These are phyloP conservation scores for Cryoendolithus antarcticus DNA, from an alignment of 2,329 filamentous ascomycete species.

Conservation along the genomic window DNA sequence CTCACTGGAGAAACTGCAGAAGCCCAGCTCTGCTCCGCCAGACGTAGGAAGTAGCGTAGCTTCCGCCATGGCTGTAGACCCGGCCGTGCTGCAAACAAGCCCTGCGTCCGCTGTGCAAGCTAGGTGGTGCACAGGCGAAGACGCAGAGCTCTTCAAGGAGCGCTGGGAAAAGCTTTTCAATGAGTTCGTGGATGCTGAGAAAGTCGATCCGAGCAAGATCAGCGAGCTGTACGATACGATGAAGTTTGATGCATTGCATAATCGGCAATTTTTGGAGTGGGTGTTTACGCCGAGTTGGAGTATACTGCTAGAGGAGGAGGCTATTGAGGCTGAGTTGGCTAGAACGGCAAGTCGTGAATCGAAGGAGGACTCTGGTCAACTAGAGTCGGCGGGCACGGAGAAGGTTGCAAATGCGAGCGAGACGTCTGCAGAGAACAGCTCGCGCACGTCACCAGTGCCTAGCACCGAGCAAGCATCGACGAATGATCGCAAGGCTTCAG, in stretches of 20 bases:
- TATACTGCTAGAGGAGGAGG: slow-evolving; percentile 56
- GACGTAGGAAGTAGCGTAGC: slow-evolving; percentile 2
- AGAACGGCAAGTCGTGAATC: slow-evolving; percentile 21
- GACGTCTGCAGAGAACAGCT: neutral
- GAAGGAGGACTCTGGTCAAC: slow-evolving; percentile 19
- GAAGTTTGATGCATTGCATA: slow-evolving; percentile 98
- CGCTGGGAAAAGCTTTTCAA: slow-evolving; percentile 97
- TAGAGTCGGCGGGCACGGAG: slow-evolving; percentile 12
- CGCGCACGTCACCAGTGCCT: slow-evolving; percentile 1
- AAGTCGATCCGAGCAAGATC: slow-evolving; percentile 97
- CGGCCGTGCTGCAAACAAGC: slow-evolving; percentile 4
- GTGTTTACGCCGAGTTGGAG: slow-evolving; percentile 78
- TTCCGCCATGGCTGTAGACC: slow-evolving; percentile 2
- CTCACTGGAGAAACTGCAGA: slow-evolving; percentile 41
- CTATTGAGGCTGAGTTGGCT: slow-evolving; percentile 12
- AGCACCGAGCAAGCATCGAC: too few species aligned
- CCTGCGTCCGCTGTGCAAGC: slow-evolving; percentile 51
- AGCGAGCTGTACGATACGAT: slow-evolving; percentile 98
- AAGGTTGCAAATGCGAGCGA: slow-evolving; percentile 10
- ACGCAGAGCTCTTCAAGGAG: slow-evolving; percentile 86
- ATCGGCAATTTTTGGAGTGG: slow-evolving; percentile 92
- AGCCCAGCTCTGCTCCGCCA: slow-evolving; percentile 38
- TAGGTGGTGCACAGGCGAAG: slow-evolving; percentile 93
- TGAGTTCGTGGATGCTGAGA: slow-evolving; percentile 93
- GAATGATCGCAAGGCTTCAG: too few species aligned